phyloP scores from a whole-genome alignment of 1,284 basidiomycete species.

The Trametes hirsuta region DNA sequence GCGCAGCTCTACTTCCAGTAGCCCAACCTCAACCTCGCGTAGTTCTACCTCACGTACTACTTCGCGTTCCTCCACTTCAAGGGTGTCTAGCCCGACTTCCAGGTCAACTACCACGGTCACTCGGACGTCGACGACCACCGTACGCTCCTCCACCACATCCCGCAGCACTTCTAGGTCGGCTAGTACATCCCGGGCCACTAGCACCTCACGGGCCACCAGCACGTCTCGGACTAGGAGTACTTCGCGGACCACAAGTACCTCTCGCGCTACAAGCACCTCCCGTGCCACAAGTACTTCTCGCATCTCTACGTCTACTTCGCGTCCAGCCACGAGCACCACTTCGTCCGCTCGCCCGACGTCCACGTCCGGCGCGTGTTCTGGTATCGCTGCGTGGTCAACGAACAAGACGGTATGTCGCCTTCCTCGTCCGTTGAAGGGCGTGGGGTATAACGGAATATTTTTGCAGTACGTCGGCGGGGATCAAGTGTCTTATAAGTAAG shows the following conservation, averaged over 20 bases:
- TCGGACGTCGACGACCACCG: background rate
- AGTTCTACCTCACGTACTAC: background rate
- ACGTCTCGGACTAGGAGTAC: background rate
- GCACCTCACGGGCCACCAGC: background rate
- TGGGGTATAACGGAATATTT: background rate
- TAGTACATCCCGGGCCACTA: too few relatives aligned
- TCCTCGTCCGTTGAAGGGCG: too few relatives aligned
- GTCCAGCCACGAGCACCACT: background rate
- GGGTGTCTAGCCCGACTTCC: background rate
- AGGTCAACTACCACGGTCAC: background rate
- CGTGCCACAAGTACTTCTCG: background rate
- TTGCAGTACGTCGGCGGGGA: constrained; percentile 50
- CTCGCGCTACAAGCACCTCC: background rate
- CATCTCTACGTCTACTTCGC: background rate
- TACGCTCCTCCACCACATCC: background rate
- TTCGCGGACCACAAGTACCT: background rate
- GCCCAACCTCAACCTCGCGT: background rate
- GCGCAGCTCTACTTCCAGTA: background rate
- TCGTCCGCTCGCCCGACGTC: background rate
- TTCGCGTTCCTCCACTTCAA: background rate
- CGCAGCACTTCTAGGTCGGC: background rate
- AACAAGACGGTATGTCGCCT: constrained; percentile 44
- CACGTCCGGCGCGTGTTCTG: constrained; percentile 43
- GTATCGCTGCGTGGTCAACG: constrained; percentile 48
- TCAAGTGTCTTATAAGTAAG: constrained; percentile 42